phyloP scores from a whole-genome alignment of 2,329 filamentous ascomycete species.

The Hirsutella thompsonii region DNA sequence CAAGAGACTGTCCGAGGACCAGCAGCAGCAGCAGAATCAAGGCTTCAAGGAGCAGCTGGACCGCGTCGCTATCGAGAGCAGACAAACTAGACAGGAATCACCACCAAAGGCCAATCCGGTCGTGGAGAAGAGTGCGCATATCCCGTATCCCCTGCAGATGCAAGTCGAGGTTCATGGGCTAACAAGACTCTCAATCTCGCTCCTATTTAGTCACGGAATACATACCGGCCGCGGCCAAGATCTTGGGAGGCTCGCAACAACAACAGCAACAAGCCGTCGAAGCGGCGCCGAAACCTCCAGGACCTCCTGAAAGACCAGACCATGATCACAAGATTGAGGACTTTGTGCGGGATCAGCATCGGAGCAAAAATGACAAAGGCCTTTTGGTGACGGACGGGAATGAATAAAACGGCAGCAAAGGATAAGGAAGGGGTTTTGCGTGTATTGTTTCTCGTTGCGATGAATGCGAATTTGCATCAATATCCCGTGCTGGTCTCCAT shows the following conservation, averaged over 20 bases:
- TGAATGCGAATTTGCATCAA: too few relatives aligned
- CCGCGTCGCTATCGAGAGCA: conserved; percentile 22
- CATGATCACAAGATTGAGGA: conserved; percentile 38
- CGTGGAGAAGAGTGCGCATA: conserved; percentile 27
- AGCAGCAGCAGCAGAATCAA: conserved; percentile 6
- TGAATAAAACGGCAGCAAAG: not conserved
- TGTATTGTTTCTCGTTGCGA: too few relatives aligned
- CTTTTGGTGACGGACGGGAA: not conserved
- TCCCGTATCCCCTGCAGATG: not conserved
- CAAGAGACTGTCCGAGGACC: not conserved
- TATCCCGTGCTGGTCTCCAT: too few relatives aligned
- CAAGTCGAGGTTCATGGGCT: not conserved
- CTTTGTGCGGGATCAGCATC: conserved; percentile 39
- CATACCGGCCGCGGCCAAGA: conserved; percentile 26
- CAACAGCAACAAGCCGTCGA: conserved; percentile 2
- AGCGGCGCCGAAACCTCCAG: conserved; percentile 10
- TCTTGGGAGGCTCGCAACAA: conserved; percentile 23
- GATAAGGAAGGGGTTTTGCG: too few relatives aligned
- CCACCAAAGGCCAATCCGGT: conserved; percentile 19
- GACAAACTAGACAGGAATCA: conserved; percentile 11
- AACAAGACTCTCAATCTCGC: not conserved
- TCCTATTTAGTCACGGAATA: conserved; percentile 25
- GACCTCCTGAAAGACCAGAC: conserved; percentile 28
- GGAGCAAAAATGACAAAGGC: conserved; percentile 21
- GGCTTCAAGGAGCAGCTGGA: conserved; percentile 33